Evolutionary conservation across 495 filamentous ascomycete genomes (phyloP).

Genomic region (Immersiella caudata): DNA sequence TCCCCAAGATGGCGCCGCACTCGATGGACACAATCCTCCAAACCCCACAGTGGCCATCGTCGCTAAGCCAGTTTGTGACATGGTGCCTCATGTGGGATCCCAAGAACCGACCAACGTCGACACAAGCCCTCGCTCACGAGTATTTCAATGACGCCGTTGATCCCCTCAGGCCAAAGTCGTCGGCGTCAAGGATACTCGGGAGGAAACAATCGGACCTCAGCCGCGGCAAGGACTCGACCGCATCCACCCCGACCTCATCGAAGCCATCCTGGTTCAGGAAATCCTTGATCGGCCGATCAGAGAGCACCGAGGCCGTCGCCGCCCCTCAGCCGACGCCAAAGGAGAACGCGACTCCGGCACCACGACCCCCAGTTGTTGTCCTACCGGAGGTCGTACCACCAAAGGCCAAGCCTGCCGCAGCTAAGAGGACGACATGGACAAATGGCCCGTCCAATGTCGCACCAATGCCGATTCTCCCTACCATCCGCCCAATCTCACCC

Average conservation of each 20-base stretch:
- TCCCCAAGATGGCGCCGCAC: slow-evolving; percentile 99
- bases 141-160: slow-evolving; percentile 97
- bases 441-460: slow-evolving; percentile 78
- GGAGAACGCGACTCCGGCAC: slow-evolving; percentile 10
- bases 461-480: slow-evolving; percentile 96
- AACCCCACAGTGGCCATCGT: slow-evolving; percentile 85
- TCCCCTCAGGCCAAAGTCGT: slow-evolving; percentile 88
- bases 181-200: slow-evolving; percentile 77
- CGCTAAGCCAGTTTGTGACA: slow-evolving; percentile 88
- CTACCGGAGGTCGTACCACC: slow-evolving; percentile 48
- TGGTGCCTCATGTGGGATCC: slow-evolving; percentile 99
- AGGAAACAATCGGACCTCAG: slow-evolving; percentile 84
- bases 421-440: slow-evolving; percentile 87
- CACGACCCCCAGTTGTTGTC: slow-evolving; percentile 60
- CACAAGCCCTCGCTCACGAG: slow-evolving; percentile 88
- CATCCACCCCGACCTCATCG: slow-evolving; percentile 68
- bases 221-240: slow-evolving; percentile 63
- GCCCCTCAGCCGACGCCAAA: slow-evolving; percentile 21
- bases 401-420: slow-evolving; percentile 63
- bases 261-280: slow-evolving; percentile 97
- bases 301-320: slow-evolving; percentile 46
- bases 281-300: slow-evolving; percentile 74
- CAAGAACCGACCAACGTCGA: slow-evolving; percentile 88
- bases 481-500: slow-evolving; percentile 92
- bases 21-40: slow-evolving; percentile 94